Percentiles rank a stretch among this genome's conserved stretches.
These are phyloP conservation scores for Elongisporangium undulatum DNA, from an alignment of 352 stramenopile genomes.

Conservation along the genomic window DNA sequence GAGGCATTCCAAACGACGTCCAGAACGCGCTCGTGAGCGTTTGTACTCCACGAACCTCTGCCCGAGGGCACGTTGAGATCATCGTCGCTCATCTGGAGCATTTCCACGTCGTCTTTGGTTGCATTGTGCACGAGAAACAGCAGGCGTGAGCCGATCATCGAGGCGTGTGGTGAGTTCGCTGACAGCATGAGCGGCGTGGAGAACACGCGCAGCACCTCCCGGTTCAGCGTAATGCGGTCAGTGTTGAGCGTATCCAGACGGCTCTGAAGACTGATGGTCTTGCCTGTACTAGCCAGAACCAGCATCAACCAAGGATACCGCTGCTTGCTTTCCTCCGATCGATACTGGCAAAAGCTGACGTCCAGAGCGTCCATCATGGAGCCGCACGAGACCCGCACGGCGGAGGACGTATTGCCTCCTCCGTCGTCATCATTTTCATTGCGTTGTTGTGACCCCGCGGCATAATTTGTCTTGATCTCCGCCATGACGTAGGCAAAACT, in stretches of 20 bases:
- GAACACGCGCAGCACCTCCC: constrained; percentile 48
- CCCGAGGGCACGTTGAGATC: constrained; percentile 29
- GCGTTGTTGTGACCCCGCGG: no score
- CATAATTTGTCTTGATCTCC: constrained; percentile 13
- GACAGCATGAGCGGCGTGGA: constrained; percentile 35
- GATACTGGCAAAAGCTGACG: constrained; percentile 37
- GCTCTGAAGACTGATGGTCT: constrained; percentile 43
- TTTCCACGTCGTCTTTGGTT: constrained; percentile 8
- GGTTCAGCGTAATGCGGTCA: constrained; percentile 27
- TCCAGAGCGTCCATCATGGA: constrained; percentile 53
- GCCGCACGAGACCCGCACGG: constrained; percentile 16
- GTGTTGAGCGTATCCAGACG: constrained; percentile 32
- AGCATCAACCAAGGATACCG: constrained; percentile 31
- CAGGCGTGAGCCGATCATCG: constrained; percentile 30
- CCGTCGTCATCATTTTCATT: constrained; percentile 7
- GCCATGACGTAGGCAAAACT: constrained; percentile 42
- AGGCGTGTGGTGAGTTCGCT: constrained; percentile 18
- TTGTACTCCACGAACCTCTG: constrained; percentile 21
- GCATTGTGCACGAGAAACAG: constrained; percentile 29
- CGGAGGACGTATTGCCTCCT: constrained; percentile 1
- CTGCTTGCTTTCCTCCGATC: constrained; percentile 11
- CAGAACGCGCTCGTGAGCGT: constrained; percentile 36
- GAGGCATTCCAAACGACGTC: constrained; percentile 49
- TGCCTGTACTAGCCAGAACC: constrained; percentile 44
- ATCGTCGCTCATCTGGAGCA: constrained; percentile 47